Conservation (phyloP, 495 filamentous ascomycete species). For the Daldinia concentrica region DNA sequence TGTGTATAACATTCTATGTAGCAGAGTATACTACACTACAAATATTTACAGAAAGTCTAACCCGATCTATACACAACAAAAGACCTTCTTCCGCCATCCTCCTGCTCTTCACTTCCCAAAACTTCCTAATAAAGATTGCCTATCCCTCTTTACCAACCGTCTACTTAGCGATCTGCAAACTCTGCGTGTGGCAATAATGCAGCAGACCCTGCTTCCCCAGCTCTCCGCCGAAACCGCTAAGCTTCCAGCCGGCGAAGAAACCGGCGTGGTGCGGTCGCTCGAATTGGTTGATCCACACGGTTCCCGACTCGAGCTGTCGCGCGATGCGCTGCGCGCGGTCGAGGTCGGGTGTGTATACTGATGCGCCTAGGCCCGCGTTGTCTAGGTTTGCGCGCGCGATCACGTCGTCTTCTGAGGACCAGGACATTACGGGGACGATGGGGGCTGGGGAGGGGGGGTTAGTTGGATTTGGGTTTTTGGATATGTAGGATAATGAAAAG, state of each 20-base stretch:
- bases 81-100: background rate
- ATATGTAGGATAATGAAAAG: background rate
- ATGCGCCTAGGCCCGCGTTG: slow-evolving; percentile 66
- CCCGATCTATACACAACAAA: background rate
- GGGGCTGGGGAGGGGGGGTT: slow-evolving; percentile 49
- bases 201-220: slow-evolving; percentile 67
- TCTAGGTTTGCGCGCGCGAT: slow-evolving; percentile 64
- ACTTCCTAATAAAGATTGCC: background rate
- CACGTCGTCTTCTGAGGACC: slow-evolving; percentile 67
- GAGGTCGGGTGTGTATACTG: slow-evolving; percentile 65
- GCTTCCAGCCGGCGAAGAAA: slow-evolving; percentile 71
- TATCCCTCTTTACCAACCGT: background rate
- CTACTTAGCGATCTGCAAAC: slow-evolving; percentile 51
- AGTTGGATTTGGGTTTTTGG: background rate
- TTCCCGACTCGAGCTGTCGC: slow-evolving; percentile 61
- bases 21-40: background rate
- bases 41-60: background rate
- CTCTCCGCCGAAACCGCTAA: slow-evolving; percentile 72
- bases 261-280: slow-evolving; percentile 61
- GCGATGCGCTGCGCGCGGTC: slow-evolving; percentile 61
- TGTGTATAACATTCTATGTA: background rate
- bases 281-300: slow-evolving; percentile 66
- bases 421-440: slow-evolving; percentile 65
- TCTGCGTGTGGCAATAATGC: slow-evolving; percentile 68
- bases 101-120: background rate